Conservation (phyloP, 2,329 filamentous ascomycete genomes). For the Cercospora zeae-maydis region DNA sequence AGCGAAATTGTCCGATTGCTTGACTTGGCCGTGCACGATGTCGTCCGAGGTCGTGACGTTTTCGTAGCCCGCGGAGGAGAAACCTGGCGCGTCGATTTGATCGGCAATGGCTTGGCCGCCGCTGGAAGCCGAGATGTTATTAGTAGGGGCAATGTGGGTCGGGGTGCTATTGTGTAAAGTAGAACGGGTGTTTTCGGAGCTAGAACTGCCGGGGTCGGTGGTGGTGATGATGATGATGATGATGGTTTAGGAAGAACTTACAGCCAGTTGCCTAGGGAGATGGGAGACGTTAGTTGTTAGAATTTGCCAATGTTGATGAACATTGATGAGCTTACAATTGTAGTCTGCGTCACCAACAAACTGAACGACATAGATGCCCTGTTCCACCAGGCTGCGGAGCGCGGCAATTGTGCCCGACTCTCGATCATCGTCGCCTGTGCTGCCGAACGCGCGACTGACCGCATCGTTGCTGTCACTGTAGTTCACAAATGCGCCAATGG, state of each 20-base stretch:
- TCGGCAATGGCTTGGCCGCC: slow-evolving; percentile 44
- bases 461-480: slow-evolving; percentile 49
- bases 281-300: background rate
- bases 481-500: slow-evolving; percentile 59
- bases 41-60: slow-evolving; percentile 41
- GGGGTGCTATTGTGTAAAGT: background rate
- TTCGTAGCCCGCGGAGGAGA: slow-evolving; percentile 45
- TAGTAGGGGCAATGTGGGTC: background rate
- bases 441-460: slow-evolving; percentile 45
- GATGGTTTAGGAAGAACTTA: slow-evolving; percentile 2
- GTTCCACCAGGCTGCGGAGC: slow-evolving; percentile 39
- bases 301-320: background rate
- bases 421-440: slow-evolving; percentile 51
- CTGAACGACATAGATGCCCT: slow-evolving; percentile 42
- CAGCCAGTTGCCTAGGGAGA: slow-evolving; percentile 40
- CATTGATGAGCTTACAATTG: slow-evolving; percentile 33
- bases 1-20: slow-evolving; percentile 50
- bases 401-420: slow-evolving; percentile 44
- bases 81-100: slow-evolving; percentile 43
- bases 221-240: background rate
- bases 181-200: slow-evolving; percentile 1
- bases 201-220: too few species aligned
- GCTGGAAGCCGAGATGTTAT: slow-evolving; percentile 31
- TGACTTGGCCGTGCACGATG: slow-evolving; percentile 53
- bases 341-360: slow-evolving; percentile 51